Conservation (phyloP, 106 monocot genomes). For the Dendrobium officinale region DNA sequence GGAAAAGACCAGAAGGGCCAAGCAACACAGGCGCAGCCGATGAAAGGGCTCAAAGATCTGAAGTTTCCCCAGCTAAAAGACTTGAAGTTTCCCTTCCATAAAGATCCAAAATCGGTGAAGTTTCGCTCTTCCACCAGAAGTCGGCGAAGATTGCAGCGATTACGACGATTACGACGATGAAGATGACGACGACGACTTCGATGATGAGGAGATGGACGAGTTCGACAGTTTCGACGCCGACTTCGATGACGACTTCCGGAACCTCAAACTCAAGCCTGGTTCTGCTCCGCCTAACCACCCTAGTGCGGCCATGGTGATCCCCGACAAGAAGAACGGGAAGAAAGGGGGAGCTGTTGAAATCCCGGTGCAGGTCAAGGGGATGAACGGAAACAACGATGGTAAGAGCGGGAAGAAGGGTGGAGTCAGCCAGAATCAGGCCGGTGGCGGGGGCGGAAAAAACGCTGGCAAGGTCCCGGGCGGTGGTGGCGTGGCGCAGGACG, state of each 20-base stretch:
- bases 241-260: conserved; percentile 47
- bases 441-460: conserved; percentile 6
- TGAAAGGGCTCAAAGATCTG: conserved; percentile 42
- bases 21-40: conserved; percentile 17
- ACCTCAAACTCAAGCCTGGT: conserved; percentile 33
- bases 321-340: conserved; percentile 31
- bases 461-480: not conserved
- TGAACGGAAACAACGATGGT: conserved; percentile 2
- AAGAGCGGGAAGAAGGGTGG: conserved; percentile 25
- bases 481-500: conserved; percentile 8
- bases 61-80: conserved; percentile 54
- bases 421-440: conserved; percentile 1
- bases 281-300: conserved; percentile 6
- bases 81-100: conserved; percentile 39
- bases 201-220: conserved; percentile 44
- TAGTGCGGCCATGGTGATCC: conserved; percentile 7
- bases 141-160: conserved; percentile 28
- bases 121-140: conserved; percentile 38
- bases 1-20: conserved; percentile 33
- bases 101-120: conserved; percentile 54
- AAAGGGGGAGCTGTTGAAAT: conserved; percentile 18
- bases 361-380: conserved; percentile 26
- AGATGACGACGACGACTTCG: conserved; percentile 39
- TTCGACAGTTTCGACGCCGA: conserved; percentile 39
- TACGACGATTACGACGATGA: conserved; percentile 26